Evolutionary conservation across 768 basidiomycete species (phyloP).

Genomic region (Dictyophora rubrovolvata): DNA sequence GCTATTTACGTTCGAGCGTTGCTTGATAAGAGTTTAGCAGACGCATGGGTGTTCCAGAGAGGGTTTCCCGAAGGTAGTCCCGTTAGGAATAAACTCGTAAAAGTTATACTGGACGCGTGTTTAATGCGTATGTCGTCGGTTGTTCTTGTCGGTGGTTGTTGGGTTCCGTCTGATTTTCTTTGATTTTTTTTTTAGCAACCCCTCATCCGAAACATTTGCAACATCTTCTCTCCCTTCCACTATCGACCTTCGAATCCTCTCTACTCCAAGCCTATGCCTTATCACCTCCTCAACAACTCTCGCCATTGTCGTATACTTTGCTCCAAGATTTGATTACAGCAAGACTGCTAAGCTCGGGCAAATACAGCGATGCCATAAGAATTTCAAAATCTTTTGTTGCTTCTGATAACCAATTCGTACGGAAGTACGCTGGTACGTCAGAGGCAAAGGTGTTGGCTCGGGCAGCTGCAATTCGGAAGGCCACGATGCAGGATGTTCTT

Average conservation of each 20-base stretch:
- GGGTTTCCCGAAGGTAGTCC: constrained; percentile 52
- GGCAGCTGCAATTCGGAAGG: neutral
- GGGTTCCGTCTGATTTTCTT: neutral
- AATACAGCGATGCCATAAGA: constrained; percentile 54
- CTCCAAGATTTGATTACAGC: constrained; percentile 74
- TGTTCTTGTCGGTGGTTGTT: neutral
- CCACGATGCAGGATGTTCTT: constrained; percentile 7
- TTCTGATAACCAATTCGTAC: neutral
- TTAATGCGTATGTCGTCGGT: constrained; percentile 40
- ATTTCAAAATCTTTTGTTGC: constrained; percentile 1
- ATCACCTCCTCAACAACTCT: constrained; percentile 38
- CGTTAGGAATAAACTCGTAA: constrained; percentile 43
- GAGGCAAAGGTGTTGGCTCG: neutral
- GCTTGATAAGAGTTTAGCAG: constrained; percentile 49
- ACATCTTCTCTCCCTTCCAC: constrained; percentile 54
- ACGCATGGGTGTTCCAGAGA: constrained; percentile 70
- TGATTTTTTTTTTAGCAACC: neutral
- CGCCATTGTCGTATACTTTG: constrained; percentile 39
- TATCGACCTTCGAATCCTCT: constrained; percentile 54
- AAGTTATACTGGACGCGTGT: constrained; percentile 56
- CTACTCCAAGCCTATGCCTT: constrained; percentile 49
- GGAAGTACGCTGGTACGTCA: neutral
- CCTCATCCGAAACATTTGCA: constrained; percentile 49
- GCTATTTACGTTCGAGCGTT: constrained; percentile 62
- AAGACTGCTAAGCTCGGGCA: constrained; percentile 64